A percentile compares a stretch with the other conserved stretches of the same genome.
Conservation (phyloP, 192 early-diverging fungal genomes). For the Coemansia umbellata region DNA sequence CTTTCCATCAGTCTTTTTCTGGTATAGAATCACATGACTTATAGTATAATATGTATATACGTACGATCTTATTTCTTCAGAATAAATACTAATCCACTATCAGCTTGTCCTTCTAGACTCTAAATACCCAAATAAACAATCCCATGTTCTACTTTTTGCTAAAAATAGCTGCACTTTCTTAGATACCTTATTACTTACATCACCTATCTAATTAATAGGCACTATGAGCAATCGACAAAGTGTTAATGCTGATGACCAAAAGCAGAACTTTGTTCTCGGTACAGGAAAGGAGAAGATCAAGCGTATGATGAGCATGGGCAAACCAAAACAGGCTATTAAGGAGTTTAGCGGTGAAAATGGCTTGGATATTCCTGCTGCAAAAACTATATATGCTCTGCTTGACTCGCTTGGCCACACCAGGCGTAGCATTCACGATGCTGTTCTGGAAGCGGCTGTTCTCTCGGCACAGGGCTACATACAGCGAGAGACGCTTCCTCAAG, state of each 20-base stretch:
- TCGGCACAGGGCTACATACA: constrained; percentile 28
- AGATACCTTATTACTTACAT: no score
- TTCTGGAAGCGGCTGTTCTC: constrained; percentile 14
- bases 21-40: no score
- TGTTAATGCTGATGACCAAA: not conserved
- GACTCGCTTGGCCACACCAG: constrained; percentile 31
- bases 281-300: constrained; percentile 33
- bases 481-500: constrained; percentile 11
- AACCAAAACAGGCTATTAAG: constrained; percentile 23
- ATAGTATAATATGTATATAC: no score
- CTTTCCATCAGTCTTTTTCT: no score
- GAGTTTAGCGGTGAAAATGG: constrained; percentile 21
- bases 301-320: constrained; percentile 35
- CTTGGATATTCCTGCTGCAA: constrained; percentile 32
- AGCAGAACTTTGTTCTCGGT: constrained; percentile 10
- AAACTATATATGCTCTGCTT: constrained; percentile 31
- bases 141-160: no score
- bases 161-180: no score
- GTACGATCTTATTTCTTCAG: no score
- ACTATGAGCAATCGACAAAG: not conserved
- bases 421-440: constrained; percentile 22
- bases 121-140: no score
- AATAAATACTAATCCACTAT: no score
- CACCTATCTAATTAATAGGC: not conserved
- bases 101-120: no score